Base-by-base conservation (phyloP, 1,284 basidiomycete genomes). In the Pisolithus thermaeus region DNA sequence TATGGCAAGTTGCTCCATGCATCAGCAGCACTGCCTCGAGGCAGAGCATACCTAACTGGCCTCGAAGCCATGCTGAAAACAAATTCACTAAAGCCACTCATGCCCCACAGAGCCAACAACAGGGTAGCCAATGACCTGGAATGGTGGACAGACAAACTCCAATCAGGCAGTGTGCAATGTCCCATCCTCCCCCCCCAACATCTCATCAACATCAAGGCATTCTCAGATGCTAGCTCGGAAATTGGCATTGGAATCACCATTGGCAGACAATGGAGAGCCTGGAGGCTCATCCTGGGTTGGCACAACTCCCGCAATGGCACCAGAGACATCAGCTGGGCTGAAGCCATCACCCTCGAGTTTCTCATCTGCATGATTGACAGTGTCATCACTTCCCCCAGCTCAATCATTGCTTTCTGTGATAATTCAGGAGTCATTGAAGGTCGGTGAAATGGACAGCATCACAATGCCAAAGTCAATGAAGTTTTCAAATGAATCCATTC, bases 401-500 rank as follows among this genome's bases (percentile, higher is more conserved):
- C 16, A 3, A 6, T 40, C 39, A 40, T 40, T 9, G 18, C 20
- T 5, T n/a, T 18, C 20, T 16, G 39, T 3, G 39, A 40, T n/a
- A 40, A 40, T 20, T 18, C 39, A n/a, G 20, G 39, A 1, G 20
- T 40, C 20, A n/a, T 40, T 18, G 11, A 40, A 9, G 18, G 39
- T 1, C 20, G 39, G 39, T 7, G 39, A 22, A 20, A n/a, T 4
- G 39, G 39, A 3, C 2, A n/a, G 2, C 39, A 40, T 22, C 20
- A 9, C 4, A 40, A 40, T 9, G 9, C 16, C 6, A n/a, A 11
- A 4, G 18, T 40, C 11, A 40, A 27, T 7, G 25, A 27, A 27
- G 25, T 27, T 6, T 27, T 27, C 25, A 27, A 27, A 27, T 7
- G 25, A 40, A 54, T 68, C 9, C 63, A 63, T 35, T 18, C 23